Evolutionary conservation across 2,329 filamentous ascomycete genomes (phyloP).

Genomic region (Leptodontidium sp.): DNA sequence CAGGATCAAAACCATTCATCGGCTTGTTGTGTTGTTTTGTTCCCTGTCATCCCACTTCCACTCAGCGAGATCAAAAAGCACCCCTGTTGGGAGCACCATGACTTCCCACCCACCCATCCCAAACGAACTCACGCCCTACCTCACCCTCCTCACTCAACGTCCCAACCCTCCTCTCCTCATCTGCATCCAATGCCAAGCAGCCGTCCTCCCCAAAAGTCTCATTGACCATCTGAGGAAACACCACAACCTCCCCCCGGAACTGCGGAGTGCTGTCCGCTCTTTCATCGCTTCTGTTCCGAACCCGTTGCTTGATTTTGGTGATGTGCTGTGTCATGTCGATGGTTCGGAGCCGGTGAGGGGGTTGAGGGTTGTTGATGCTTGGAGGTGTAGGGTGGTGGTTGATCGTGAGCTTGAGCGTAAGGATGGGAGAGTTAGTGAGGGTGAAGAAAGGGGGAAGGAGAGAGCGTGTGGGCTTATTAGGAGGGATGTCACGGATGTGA

Average conservation of each 20-base stretch:
- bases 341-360: constrained; percentile 25
- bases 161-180: constrained; percentile 26
- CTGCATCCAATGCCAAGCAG: constrained; percentile 30
- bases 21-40: neutral
- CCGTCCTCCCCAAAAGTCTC: constrained; percentile 33
- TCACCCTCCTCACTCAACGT: constrained; percentile 12
- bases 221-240: constrained; percentile 37
- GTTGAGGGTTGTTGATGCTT: constrained; percentile 31
- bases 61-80: no score
- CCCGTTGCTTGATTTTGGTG: constrained; percentile 20
- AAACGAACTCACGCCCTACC: neutral
- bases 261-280: constrained; percentile 23
- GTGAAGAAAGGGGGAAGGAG: neutral
- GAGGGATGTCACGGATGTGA: constrained; percentile 35
- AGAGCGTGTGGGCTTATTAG: constrained; percentile 35
- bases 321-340: constrained; percentile 24
- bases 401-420: no score
- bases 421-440: no score
- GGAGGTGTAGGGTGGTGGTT: constrained; percentile 28
- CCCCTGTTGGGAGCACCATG: no score
- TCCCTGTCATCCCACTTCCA: neutral
- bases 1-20: neutral
- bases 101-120: neutral
- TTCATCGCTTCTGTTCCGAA: constrained; percentile 24
- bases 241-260: constrained; percentile 28